Evolutionary conservation across 768 basidiomycete genomes (phyloP), one percentile per base, ranked within the genome.

Genomic region (Boletales sp.): DNA sequence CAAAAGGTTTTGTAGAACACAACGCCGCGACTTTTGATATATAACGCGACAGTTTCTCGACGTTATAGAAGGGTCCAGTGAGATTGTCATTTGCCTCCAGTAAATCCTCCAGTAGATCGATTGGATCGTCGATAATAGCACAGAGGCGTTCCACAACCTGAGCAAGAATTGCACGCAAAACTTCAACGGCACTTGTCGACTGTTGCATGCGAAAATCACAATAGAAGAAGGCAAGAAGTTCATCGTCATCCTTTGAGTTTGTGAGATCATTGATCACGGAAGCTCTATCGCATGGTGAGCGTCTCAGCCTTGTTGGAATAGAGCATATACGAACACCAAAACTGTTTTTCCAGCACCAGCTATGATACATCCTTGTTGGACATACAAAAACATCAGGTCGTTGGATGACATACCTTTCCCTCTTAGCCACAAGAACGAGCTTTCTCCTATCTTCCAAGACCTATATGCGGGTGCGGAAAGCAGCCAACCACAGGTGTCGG

Each of bases 131-230:
- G 2, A 24, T n/a, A 32, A 15, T 5, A 3, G 6, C 21, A 4
- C 35, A 47, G 31, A 50, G 24, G 0, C 21, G 38, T 2, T 8
- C 11, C 1, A 18, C n/a, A 2, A 63, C 11, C 52, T 65, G 63
- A 0, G 47, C n/a, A 8, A 63, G 53, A 19, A 65, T 19, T 3
- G 61, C 60, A 6, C 56, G 54, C 39, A 60, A 44, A 12, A 63
- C 47, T 17, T 52, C 56, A 1, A 57, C 35, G 8, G 53, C 46
- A 9, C 46, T 47, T 2, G 48, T 60, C 2, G 55, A 57, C 2
- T 39, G 21, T 5, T 8, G 18, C 1, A 19, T 40, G 6, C 46
- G 48, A 35, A 65, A 65, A 41, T 64, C 58, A 5, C 63, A 65
- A 45, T 63, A 65, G 40, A 65, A 64, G 19, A 48, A 60, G 0